Evolutionary conservation across 73 alveolate species (phyloP).

Genomic region (Durusdinium trenchii): DNA sequence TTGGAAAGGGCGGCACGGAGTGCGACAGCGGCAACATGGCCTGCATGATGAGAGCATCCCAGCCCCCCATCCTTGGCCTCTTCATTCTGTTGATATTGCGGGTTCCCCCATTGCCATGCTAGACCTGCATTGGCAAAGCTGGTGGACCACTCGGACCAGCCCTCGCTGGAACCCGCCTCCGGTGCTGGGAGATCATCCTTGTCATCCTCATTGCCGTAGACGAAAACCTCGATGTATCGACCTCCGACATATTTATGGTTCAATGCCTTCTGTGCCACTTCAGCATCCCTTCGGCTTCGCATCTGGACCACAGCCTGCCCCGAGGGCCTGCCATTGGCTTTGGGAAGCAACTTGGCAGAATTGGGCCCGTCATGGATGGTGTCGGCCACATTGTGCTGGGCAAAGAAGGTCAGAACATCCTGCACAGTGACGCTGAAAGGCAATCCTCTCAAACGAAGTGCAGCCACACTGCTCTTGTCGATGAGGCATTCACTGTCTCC

Average conservation of each 20-base stretch:
- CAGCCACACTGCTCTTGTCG: constrained; percentile 13
- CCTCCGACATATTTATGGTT: constrained; percentile 4
- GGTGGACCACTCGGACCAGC: background rate
- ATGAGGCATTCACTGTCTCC: background rate
- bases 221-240: constrained; percentile 39
- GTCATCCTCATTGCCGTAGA: background rate
- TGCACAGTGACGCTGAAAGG: constrained; percentile 25
- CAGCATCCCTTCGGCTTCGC: constrained; percentile 50
- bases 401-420: constrained; percentile 56
- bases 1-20: background rate
- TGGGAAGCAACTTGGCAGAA: background rate
- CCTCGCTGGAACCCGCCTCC: background rate
- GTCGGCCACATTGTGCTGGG: constrained; percentile 23
- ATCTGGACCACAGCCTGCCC: constrained; percentile 61
- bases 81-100: background rate
- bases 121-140: background rate
- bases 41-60: background rate
- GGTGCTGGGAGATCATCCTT: too few species aligned
- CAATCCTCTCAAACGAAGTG: constrained; percentile 10
- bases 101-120: background rate
- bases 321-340: constrained; percentile 46
- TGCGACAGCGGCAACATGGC: background rate
- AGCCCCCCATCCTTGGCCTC: background rate
- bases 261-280: constrained; percentile 7
- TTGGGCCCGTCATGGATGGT: background rate